phyloP scores from a whole-genome alignment of 306 rosid genomes.

The Fragaria iinumae region DNA sequence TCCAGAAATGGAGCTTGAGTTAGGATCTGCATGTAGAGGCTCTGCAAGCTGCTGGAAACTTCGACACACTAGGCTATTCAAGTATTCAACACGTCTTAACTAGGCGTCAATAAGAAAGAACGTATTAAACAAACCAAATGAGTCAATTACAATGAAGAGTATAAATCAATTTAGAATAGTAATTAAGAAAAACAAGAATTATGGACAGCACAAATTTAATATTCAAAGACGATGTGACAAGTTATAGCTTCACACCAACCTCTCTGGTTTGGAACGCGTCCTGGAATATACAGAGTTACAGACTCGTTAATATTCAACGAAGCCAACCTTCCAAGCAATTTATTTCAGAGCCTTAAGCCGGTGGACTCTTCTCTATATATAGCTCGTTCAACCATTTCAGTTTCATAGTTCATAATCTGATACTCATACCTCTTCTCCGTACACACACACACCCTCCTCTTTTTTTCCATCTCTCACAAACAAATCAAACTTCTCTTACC shows the following conservation, averaged over 20 bases:
- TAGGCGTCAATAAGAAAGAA: slow-evolving; percentile 5
- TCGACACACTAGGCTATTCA: background rate
- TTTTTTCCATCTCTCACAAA: slow-evolving; percentile 12
- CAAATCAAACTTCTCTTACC: background rate
- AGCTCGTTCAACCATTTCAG: slow-evolving; percentile 7
- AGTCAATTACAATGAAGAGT: background rate
- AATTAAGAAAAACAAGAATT: background rate
- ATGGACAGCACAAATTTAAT: background rate
- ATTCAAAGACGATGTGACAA: background rate
- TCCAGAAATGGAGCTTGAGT: background rate
- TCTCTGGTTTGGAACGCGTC: slow-evolving; percentile 26
- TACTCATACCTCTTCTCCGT: slow-evolving; percentile 1
- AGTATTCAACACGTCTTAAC: slow-evolving; percentile 17
- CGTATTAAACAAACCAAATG: slow-evolving; percentile 5
- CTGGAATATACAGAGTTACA: slow-evolving; percentile 12
- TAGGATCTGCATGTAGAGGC: background rate
- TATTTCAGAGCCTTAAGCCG: background rate
- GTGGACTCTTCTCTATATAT: slow-evolving; percentile 27
- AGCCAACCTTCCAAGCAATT: background rate
- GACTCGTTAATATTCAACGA: slow-evolving; percentile 11
- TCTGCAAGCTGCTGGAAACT: slow-evolving; percentile 3
- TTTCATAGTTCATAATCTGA: slow-evolving; percentile 13
- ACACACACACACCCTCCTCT: background rate
- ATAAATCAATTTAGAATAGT: background rate
- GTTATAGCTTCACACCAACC: background rate